Evolutionary conservation across 2,329 filamentous ascomycete species (phyloP).

Genomic region (Paraphaeosphaeria minitans): DNA sequence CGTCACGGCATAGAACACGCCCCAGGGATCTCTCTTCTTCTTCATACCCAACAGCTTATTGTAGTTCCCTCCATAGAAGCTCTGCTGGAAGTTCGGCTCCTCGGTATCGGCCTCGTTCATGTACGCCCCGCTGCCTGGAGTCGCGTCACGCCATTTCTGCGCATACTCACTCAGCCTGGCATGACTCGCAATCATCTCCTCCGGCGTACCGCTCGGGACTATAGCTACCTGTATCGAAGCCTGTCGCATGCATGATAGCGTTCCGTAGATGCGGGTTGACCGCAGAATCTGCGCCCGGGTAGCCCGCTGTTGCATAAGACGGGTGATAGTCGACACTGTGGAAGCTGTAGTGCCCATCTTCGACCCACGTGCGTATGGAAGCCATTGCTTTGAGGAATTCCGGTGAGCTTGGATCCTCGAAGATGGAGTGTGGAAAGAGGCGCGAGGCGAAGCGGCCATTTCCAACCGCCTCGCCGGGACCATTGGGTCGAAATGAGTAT

Average conservation of each 20-base stretch:
- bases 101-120: slow-evolving; percentile 42
- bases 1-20: slow-evolving; percentile 35
- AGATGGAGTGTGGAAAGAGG: slow-evolving; percentile 40
- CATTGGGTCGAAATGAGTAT: slow-evolving; percentile 22
- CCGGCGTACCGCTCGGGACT: slow-evolving; percentile 21
- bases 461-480: slow-evolving; percentile 23
- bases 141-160: slow-evolving; percentile 31
- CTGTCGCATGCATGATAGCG: slow-evolving; percentile 34
- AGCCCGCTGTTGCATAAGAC: slow-evolving; percentile 29
- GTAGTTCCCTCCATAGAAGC: slow-evolving; percentile 36
- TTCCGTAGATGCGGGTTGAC: slow-evolving; percentile 30
- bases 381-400: slow-evolving; percentile 25
- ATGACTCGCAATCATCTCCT: slow-evolving; percentile 30
- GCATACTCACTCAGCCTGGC: slow-evolving; percentile 27
- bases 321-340: slow-evolving; percentile 37
- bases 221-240: slow-evolving; percentile 30
- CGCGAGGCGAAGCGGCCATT: slow-evolving; percentile 32
- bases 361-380: slow-evolving; percentile 29
- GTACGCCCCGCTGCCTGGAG: slow-evolving; percentile 38
- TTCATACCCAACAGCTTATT: slow-evolving; percentile 28
- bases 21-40: slow-evolving; percentile 31
- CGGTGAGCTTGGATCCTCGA: slow-evolving; percentile 25
- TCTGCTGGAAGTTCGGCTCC: slow-evolving; percentile 33
- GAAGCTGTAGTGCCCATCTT: slow-evolving; percentile 34
- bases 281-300: slow-evolving; percentile 27